Conservation (phyloP, 2,329 filamentous ascomycete species). For the Ophiostoma quercus region DNA sequence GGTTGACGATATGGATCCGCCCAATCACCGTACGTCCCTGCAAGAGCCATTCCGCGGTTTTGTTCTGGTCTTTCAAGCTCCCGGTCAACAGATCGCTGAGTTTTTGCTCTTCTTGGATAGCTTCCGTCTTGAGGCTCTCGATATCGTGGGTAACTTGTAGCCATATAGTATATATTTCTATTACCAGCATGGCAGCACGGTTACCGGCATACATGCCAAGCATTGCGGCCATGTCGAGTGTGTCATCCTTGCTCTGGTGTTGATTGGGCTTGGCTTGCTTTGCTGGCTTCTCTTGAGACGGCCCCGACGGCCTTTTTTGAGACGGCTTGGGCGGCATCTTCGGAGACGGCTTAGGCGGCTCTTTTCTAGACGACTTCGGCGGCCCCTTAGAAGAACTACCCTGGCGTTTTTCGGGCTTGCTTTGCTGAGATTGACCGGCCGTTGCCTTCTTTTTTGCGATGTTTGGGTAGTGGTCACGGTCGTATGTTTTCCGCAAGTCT, state of each 20-base stretch:
- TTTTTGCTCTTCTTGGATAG: not conserved
- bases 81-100: not conserved
- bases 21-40: too few relatives aligned
- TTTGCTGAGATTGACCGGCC: not conserved
- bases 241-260: not conserved
- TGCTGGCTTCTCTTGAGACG: too few relatives aligned
- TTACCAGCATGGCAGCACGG: not conserved
- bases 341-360: too few relatives aligned
- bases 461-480: not conserved
- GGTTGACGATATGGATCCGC: too few relatives aligned
- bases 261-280: not conserved
- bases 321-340: too few relatives aligned
- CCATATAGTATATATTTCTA: not conserved
- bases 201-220: not conserved
- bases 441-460: not conserved
- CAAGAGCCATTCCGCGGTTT: not conserved
- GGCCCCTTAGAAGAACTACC: not conserved
- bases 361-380: too few relatives aligned
- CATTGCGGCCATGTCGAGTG: not conserved
- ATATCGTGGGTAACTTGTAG: not conserved
- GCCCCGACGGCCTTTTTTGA: too few relatives aligned
- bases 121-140: not conserved
- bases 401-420: not conserved
- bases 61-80: not conserved
- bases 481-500: not conserved